Evolutionary conservation across 2,329 filamentous ascomycete genomes (phyloP), one percentile per base, ranked within the genome.

Genomic region (Didymella arachidicola): DNA sequence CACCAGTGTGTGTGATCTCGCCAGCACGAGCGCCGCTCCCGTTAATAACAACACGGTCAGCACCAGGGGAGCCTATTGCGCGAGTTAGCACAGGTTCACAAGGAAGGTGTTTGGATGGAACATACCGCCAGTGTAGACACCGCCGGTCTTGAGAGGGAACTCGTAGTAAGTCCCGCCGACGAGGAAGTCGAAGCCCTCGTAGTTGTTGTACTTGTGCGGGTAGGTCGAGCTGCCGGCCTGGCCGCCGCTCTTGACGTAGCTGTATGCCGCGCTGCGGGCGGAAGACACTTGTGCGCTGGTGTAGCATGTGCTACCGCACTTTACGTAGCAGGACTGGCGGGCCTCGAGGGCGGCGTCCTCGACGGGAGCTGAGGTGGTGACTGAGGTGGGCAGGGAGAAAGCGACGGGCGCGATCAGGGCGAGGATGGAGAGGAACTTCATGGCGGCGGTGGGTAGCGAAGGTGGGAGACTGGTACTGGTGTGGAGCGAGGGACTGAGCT

Each of bases 1-100:
- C 88, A 26, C 89, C 89, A 22, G 86, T 89, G 70, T 91, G 89
- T 0, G 89, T 91, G 61, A 91, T 89, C 25, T 83, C 79, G 36
- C 87, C 88, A 11, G 87, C 88, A 43, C 85, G 81, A 56, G 82
- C 60, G 65, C 87, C 84, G 16, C 76, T 60, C 0, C 70, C 79
- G 70, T 86, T 88, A 77, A 91, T 87, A 29, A 89, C 76, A 53
- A 90, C 85, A 47, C 89, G 86, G 71, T 91, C 88, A 18, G 89
- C 78, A 34, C 89, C 88, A 1, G 89, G 89, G 1, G 83, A 84
- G 25, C 86, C 86, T 83, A 46, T 29, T 6, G 38, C 3, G 18
- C 5, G 36, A 27, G 18, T 57, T 26, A 57, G 47, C 25, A 32
- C 22, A 2, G 10, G 4, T 3, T 16, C 27, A 14, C 18, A 14